phyloP scores from a whole-genome alignment of 129 eudicot genomes.

The carrot (Daucus carota) region DNA sequence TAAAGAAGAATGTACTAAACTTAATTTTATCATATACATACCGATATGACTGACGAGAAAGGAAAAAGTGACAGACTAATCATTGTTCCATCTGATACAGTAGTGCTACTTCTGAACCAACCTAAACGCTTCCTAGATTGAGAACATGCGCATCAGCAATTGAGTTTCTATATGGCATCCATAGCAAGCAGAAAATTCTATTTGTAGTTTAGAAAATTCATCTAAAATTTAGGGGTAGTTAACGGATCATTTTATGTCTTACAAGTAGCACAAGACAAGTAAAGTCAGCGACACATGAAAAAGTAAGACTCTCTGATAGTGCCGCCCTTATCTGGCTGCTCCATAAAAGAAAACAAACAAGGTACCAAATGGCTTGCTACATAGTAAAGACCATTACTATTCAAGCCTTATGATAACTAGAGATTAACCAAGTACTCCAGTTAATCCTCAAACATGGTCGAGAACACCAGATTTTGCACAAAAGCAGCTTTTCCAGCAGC shows the following conservation, averaged over 20 bases:
- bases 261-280: background rate
- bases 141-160: background rate
- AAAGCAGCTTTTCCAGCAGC: conserved; percentile 71
- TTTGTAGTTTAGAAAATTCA: background rate
- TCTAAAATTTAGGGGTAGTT: background rate
- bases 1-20: too few species aligned
- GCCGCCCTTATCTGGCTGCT: background rate
- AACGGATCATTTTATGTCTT: background rate
- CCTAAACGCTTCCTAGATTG: background rate
- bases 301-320: background rate
- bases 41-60: background rate
- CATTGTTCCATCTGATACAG: background rate
- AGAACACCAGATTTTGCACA: conserved; percentile 68
- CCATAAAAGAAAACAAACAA: background rate
- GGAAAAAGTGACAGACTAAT: background rate
- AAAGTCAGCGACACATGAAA: background rate
- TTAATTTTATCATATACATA: too few species aligned
- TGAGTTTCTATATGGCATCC: background rate
- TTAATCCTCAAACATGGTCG: conserved; percentile 58
- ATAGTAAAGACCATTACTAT: background rate
- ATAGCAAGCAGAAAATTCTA: background rate
- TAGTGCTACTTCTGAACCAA: background rate
- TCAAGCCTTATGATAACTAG: background rate
- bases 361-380: conserved; percentile 1
- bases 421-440: conserved; percentile 4